These are phyloP conservation scores for Phytophthora aleatoria DNA, from an alignment of 352 stramenopile genomes.

Conservation along the genomic window DNA sequence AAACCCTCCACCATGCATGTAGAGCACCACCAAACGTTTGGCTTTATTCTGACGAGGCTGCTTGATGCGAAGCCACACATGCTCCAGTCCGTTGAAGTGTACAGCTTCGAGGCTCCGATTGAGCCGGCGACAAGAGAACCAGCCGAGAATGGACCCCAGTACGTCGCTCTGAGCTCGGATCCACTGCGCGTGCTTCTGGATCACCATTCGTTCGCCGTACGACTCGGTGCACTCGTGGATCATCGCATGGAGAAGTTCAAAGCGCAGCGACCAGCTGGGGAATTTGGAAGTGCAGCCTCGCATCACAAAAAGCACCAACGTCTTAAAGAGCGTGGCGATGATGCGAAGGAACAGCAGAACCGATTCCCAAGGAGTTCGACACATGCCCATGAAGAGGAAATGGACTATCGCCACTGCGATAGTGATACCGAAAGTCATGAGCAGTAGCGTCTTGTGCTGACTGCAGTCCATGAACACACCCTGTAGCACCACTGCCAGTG, in stretches of 20 bases:
- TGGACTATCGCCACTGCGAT: conserved; percentile 4
- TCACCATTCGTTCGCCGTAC: conserved; percentile 23
- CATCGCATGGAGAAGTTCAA: conserved; percentile 37
- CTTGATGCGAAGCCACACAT: conserved; percentile 43
- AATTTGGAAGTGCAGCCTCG: conserved; percentile 31
- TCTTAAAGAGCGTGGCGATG: not conserved
- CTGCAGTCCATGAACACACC: conserved; percentile 12
- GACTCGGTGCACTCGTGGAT: conserved; percentile 17
- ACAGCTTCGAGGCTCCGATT: conserved; percentile 30
- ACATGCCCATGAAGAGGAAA: conserved; percentile 20
- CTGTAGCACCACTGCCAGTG: conserved; percentile 16
- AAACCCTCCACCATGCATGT: conserved; percentile 52
- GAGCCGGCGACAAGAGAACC: conserved; percentile 21
- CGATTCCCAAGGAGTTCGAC: conserved; percentile 3
- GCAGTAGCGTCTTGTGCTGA: conserved; percentile 6
- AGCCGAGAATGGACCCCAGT: conserved; percentile 30
- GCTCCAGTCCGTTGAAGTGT: conserved; percentile 45
- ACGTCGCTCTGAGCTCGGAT: conserved; percentile 31
- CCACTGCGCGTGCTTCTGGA: conserved; percentile 19
- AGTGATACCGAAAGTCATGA: conserved; percentile 1
- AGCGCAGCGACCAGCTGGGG: conserved; percentile 43
- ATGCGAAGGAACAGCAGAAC: conserved; percentile 17
- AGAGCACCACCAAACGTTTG: conserved; percentile 45
- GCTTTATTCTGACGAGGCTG: not conserved
- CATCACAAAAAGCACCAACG: conserved; percentile 9